These are phyloP conservation scores for Paramecium sexaurelia DNA, from an alignment of 73 alveolate genomes.

Conservation along the genomic window DNA sequence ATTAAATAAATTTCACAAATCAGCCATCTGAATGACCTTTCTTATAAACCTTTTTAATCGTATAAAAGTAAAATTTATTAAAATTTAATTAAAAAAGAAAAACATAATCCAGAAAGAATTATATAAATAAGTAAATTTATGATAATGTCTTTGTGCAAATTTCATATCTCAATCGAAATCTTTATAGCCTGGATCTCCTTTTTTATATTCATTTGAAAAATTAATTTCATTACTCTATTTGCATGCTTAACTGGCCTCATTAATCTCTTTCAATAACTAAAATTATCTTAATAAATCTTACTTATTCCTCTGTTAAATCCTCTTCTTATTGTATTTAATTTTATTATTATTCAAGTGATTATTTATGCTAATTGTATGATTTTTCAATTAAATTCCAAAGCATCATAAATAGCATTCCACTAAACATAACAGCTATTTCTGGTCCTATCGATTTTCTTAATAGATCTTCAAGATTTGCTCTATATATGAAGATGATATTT, in stretches of 20 bases:
- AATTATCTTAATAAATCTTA: background rate
- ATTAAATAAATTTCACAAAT: too few species aligned
- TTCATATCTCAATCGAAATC: constrained; percentile 25
- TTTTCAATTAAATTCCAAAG: background rate
- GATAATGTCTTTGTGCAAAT: background rate
- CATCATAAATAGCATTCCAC: background rate
- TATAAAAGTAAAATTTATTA: too few species aligned
- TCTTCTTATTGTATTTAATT: background rate
- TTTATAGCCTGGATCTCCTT: constrained; percentile 47
- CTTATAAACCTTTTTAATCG: too few species aligned
- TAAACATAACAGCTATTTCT: constrained; percentile 21
- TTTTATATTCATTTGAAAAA: constrained; percentile 10
- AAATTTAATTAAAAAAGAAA: too few species aligned
- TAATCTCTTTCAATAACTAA: background rate
- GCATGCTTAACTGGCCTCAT: constrained; percentile 16
- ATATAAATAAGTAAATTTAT: background rate
- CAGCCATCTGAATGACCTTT: too few species aligned
- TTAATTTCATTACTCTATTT: background rate
- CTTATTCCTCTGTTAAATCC: constrained; percentile 22
- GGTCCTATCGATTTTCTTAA: constrained; percentile 23
- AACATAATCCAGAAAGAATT: background rate
- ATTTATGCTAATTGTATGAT: background rate
- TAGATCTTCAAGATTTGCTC: background rate
- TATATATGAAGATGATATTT: background rate
- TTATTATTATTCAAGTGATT: background rate